Evolutionary conservation across 1,284 basidiomycete species (phyloP).

Genomic region (Cryptococcus sp.): DNA sequence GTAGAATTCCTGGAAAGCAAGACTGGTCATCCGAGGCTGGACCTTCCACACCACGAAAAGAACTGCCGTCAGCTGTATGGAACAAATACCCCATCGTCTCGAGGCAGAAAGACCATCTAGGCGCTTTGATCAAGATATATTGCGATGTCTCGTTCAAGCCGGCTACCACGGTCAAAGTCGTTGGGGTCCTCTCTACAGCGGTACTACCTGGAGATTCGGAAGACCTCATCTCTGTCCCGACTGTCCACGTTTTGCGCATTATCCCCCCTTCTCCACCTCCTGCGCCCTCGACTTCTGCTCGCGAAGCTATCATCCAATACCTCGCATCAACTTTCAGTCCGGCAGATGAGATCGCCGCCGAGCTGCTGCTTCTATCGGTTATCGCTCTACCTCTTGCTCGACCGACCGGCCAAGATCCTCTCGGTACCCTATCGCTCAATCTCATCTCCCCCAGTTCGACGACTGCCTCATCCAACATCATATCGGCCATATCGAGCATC

Average conservation of each 20-base stretch:
- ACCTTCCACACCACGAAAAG: neutral
- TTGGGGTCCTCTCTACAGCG: conserved; percentile 37
- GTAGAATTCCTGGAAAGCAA: conserved; percentile 6
- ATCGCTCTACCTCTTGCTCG: conserved; percentile 34
- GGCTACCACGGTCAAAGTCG: conserved; percentile 33
- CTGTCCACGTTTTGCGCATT: conserved; percentile 34
- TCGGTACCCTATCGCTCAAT: conserved; percentile 43
- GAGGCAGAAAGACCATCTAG: conserved; percentile 22
- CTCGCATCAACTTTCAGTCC: conserved; percentile 30
- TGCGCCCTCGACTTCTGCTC: neutral
- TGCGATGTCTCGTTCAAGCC: conserved; percentile 39
- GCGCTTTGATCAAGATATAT: conserved; percentile 45
- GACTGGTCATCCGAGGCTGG: neutral
- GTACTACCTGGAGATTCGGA: conserved; percentile 34
- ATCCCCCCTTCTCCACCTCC: neutral
- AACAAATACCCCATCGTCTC: conserved; percentile 34
- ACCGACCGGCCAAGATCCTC: conserved; percentile 20
- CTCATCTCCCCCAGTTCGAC: conserved; percentile 16
- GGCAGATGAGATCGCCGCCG: conserved; percentile 33
- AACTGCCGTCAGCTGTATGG: conserved; percentile 14
- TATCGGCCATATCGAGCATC: conserved; percentile 14
- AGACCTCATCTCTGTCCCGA: conserved; percentile 23
- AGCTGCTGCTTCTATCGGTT: conserved; percentile 36
- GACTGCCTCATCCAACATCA: conserved; percentile 8
- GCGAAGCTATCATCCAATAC: conserved; percentile 24